These are phyloP conservation scores for Neurospora sp. DNA, from an alignment of 495 filamentous ascomycete genomes.

Conservation along the genomic window DNA sequence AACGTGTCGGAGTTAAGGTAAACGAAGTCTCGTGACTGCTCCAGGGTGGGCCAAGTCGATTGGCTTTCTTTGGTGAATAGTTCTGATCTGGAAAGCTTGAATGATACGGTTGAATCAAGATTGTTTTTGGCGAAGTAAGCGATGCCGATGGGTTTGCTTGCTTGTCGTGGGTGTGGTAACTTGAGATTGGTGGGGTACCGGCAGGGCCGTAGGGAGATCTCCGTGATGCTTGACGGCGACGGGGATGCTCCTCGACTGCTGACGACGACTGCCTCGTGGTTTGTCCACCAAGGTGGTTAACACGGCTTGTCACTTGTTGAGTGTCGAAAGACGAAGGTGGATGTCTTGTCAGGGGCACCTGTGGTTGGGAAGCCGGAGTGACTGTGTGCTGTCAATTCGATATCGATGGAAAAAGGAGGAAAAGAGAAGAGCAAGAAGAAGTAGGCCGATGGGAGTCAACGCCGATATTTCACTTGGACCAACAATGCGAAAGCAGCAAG, in stretches of 20 bases:
- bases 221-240: background rate
- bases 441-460: conserved; percentile 37
- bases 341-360: background rate
- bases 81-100: background rate
- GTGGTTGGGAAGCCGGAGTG: background rate
- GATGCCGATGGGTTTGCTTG: background rate
- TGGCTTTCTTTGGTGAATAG: background rate
- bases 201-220: background rate
- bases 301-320: background rate
- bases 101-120: background rate
- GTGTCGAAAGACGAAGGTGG: background rate
- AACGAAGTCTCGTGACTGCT: background rate
- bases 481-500: background rate
- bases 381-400: background rate
- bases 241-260: background rate
- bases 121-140: background rate
- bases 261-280: background rate
- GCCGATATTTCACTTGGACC: conserved; percentile 38
- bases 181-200: background rate
- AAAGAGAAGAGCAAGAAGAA: conserved; percentile 15
- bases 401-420: conserved; percentile 16
- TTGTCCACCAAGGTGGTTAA: background rate
- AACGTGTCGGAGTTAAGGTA: background rate
- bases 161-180: background rate
- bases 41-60: background rate